Percentiles rank a stretch among this genome's conserved stretches.
Conservation (phyloP, 371 early-diverging fungal genomes). For the Circinella umbellata region DNA sequence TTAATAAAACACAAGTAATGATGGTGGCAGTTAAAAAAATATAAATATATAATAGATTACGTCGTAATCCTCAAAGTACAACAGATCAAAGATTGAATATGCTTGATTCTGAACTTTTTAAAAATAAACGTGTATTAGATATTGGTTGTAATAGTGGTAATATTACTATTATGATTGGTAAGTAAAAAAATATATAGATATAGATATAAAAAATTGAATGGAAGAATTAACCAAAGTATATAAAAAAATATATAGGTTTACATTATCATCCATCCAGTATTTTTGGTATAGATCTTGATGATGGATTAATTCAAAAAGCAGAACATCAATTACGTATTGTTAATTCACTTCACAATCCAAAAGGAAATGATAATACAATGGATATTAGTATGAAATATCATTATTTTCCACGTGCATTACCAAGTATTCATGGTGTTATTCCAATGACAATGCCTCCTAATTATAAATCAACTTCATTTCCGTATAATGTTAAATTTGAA, state of each 20-base stretch:
- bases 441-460: slow-evolving; percentile 30
- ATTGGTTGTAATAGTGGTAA: slow-evolving; percentile 88
- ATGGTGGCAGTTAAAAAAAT: neutral
- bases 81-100: slow-evolving; percentile 69
- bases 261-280: slow-evolving; percentile 49
- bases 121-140: slow-evolving; percentile 71
- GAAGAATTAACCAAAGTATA: no score
- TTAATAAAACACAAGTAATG: neutral
- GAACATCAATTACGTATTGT: slow-evolving; percentile 43
- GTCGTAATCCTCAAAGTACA: slow-evolving; percentile 8
- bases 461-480: slow-evolving; percentile 47
- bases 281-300: slow-evolving; percentile 84
- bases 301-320: slow-evolving; percentile 68
- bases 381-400: slow-evolving; percentile 38
- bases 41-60: no score
- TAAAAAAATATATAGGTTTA: no score
- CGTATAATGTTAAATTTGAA: slow-evolving; percentile 66
- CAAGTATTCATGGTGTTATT: slow-evolving; percentile 59
- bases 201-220: no score
- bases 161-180: slow-evolving; percentile 69
- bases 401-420: slow-evolving; percentile 70
- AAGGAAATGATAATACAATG: slow-evolving; percentile 12
- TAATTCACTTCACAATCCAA: slow-evolving; percentile 46
- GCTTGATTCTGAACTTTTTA: slow-evolving; percentile 58
- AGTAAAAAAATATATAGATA: no score